Evolutionary conservation across 495 filamentous ascomycete species (phyloP), one percentile per base, ranked within the genome.

Genomic region (Xeromyces bisporus): DNA sequence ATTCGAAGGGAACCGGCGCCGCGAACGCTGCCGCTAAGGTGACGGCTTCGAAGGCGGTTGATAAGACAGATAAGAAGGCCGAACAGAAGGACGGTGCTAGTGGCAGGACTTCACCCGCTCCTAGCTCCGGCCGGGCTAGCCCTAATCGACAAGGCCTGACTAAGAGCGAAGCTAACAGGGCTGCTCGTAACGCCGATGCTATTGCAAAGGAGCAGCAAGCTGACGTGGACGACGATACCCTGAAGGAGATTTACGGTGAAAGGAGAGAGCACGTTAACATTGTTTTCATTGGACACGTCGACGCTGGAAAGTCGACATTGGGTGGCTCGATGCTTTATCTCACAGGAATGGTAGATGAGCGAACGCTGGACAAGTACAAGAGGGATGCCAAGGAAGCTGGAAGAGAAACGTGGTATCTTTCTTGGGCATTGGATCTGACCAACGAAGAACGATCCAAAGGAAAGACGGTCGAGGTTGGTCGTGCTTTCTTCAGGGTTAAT

Each of bases 341-440:
- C 35, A 94, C 89, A 10, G 89, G 89, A 26, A 99, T 99, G 89
- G 89, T 99, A 8, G 91, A 99, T 47, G 86, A 99, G 56, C 73
- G 89, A 43, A 99, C 89, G 12, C 69, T 99, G 64, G 89, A 99
- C 7, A 99, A 99, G 53, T 89, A 89, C 62, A 94, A 87, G 69
- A 71, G 72, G 35, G 89, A 96, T 42, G 89, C 89, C 15, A 96
- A 93, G 62, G 89, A 93, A 9, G 68, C 85, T 31, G 89, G 89
- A 33, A 78, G 86, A 65, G 87, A 96, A 64, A 81, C 82, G n/a
- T 96, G 86, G 91, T 96, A 93, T 49, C 63, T 94, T 7, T 99
- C 86, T 28, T 96, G 86, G 91, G 89, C 86, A 25, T 69, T 94
- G 30, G 91, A 99, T 69, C 56, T 93, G 43, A 96, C 85, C 23